Conservation (phyloP, 2,329 filamentous ascomycete genomes). For the Alternaria gansuensis region DNA sequence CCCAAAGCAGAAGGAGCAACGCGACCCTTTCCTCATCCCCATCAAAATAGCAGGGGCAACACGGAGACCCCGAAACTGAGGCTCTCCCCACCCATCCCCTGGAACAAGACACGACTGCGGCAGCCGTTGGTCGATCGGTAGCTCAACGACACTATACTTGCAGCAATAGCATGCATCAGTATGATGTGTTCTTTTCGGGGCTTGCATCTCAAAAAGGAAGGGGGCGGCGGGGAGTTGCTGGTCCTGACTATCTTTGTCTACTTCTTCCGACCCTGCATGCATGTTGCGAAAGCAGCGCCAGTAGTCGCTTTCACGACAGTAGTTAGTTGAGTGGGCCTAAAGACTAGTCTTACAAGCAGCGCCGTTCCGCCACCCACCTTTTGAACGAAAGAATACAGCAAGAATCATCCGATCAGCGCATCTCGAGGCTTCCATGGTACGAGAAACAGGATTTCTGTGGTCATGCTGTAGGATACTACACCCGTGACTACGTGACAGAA, state of each 20-base stretch:
- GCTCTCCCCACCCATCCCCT: constrained; percentile 16
- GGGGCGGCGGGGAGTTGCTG: not conserved
- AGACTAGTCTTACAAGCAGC: constrained; percentile 7
- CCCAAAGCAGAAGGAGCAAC: not conserved
- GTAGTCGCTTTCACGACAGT: constrained; percentile 6
- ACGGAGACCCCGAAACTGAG: constrained; percentile 24
- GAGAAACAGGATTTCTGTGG: constrained; percentile 8
- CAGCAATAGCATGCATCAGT: constrained; percentile 8
- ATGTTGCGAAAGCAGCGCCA: constrained; percentile 8
- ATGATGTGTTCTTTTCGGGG: constrained; percentile 11
- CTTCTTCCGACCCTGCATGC: constrained; percentile 12
- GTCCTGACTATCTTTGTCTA: constrained; percentile 10
- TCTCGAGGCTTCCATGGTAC: constrained; percentile 6
- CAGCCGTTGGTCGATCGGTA: constrained; percentile 25
- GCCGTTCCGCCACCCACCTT: not conserved
- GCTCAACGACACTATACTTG: constrained; percentile 12
- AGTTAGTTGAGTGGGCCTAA: constrained; percentile 4
- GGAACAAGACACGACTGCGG: constrained; percentile 18
- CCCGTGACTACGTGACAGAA: constrained; percentile 11
- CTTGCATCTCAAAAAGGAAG: constrained; percentile 4
- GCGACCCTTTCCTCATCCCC: not conserved
- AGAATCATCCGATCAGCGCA: constrained; percentile 15
- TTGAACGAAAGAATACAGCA: not conserved
- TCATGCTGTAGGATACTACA: constrained; percentile 2
- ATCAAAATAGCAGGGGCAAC: constrained; percentile 19